These are phyloP conservation scores for Oryza glumipatula DNA, from an alignment of 176 grass and related monocot genomes.

Conservation along the genomic window DNA sequence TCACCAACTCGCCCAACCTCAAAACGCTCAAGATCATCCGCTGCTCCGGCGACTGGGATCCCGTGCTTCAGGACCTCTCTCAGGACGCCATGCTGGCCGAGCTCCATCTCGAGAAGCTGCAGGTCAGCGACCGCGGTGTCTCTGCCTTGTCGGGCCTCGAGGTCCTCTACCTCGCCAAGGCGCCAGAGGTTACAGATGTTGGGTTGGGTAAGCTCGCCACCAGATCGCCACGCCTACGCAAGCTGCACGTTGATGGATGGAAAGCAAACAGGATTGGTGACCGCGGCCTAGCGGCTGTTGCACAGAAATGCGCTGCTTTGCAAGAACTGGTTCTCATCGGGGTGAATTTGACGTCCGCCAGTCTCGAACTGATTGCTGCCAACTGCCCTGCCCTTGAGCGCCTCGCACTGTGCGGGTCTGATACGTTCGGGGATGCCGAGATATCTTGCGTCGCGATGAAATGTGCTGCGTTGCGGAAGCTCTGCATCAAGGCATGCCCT, in stretches of 20 bases:
- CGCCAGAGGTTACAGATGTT: slow-evolving; percentile 73
- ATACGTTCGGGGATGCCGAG: slow-evolving; percentile 80
- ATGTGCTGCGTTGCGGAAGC: slow-evolving; percentile 77
- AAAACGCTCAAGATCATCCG: slow-evolving; percentile 70
- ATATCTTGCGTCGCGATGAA: slow-evolving; percentile 69
- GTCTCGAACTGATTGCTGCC: slow-evolving; percentile 68
- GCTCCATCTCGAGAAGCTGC: slow-evolving; percentile 94
- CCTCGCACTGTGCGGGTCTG: slow-evolving; percentile 79
- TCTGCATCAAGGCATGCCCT: slow-evolving; percentile 95
- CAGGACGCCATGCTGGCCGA: slow-evolving; percentile 53
- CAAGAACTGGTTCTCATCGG: slow-evolving; percentile 91
- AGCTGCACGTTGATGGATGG: slow-evolving; percentile 93
- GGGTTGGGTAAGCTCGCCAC: slow-evolving; percentile 59
- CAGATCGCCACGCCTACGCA: slow-evolving; percentile 68
- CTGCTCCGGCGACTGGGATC: slow-evolving; percentile 89
- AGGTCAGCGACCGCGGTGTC: slow-evolving; percentile 87
- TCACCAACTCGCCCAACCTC: slow-evolving; percentile 64
- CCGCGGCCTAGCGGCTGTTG: slow-evolving; percentile 58
- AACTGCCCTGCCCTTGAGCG: slow-evolving; percentile 82
- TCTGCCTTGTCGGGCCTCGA: slow-evolving; percentile 55
- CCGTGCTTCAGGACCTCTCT: slow-evolving; percentile 54
- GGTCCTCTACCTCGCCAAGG: slow-evolving; percentile 80
- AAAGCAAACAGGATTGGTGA: slow-evolving; percentile 88
- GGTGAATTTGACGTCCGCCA: slow-evolving; percentile 71
- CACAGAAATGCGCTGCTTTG: slow-evolving; percentile 66